Evolutionary conservation across 2,329 filamentous ascomycete species (phyloP).

Genomic region (Phyllosticta capitalensis): DNA sequence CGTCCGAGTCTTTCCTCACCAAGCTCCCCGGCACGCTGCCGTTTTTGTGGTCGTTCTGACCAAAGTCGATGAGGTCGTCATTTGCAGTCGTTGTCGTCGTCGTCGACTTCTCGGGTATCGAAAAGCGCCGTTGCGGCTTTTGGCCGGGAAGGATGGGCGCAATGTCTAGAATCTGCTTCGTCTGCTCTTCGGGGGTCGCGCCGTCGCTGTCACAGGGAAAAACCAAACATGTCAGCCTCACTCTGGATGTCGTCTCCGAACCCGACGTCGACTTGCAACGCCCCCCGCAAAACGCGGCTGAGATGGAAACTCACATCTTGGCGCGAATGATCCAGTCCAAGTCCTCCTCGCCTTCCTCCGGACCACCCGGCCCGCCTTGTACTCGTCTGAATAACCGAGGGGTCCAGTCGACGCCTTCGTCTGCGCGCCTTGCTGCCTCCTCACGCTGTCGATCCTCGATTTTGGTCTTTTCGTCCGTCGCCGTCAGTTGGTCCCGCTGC

Average conservation of each 20-base stretch:
- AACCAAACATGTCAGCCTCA: neutral
- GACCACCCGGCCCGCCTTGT: conserved; percentile 56
- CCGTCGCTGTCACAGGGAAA: conserved; percentile 43
- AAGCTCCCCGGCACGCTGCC: conserved; percentile 12
- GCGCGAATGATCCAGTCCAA: conserved; percentile 94
- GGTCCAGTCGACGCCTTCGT: conserved; percentile 76
- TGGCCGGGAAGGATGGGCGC: conserved; percentile 79
- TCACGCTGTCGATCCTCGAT: conserved; percentile 89
- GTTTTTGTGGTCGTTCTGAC: conserved; percentile 30
- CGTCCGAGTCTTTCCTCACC: conserved; percentile 32
- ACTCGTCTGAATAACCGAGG: conserved; percentile 76
- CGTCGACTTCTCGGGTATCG: conserved; percentile 41
- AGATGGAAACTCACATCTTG: conserved; percentile 52
- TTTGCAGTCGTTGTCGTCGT: conserved; percentile 15
- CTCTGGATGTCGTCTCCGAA: too few species aligned
- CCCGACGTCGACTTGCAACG: conserved; percentile 7
- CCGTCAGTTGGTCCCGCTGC: conserved; percentile 74
- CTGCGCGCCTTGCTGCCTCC: conserved; percentile 70
- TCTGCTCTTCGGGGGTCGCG: conserved; percentile 56
- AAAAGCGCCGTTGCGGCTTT: conserved; percentile 42
- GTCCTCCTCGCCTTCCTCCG: conserved; percentile 75
- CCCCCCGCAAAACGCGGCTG: neutral
- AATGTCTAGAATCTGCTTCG: conserved; percentile 76
- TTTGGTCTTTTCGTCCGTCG: conserved; percentile 92
- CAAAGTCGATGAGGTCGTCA: conserved; percentile 50